Base-by-base conservation (phyloP, 441 rosid species). In the Brassica balearica region DNA sequence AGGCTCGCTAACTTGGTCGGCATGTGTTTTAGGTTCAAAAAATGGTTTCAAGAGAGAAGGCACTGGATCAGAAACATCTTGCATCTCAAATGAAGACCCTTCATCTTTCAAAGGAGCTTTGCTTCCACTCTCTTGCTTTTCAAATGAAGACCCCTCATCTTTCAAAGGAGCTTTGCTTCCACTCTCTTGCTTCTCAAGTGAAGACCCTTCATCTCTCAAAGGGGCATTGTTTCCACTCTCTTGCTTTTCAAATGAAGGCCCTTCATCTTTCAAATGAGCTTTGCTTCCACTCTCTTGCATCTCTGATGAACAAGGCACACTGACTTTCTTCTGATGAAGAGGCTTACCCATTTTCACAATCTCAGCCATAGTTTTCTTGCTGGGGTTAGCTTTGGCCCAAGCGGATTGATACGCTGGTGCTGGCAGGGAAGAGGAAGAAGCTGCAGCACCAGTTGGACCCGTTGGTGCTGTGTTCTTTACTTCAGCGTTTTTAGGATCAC, bases 291-390 rank as follows among this genome's bases (percentile, higher is more conserved):
- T 74, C 20, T 74, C 80, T 87, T 77, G 87, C 53, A 60, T 36
- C 73, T 90, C 81, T 43, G 64, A 78, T 34, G 77, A 80, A 70
- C 73, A 84, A 55, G 84, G 48, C 73, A 72, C 14, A 4, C 10
- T 8, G 11, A 48, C 15, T 48, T 73, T 78, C 70, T 66, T 72
- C 70, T 67, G 55, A 27, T 68, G 79, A 5, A 85, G 89, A 22
- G 95, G 97, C 86, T 84, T 86, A 61, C 98, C 95, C 98, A 91
- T 89, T 85, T 93, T 95, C 74, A 95, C 95, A 71, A 93, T 87
- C 71, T 96, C 99, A 77, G 97, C 97, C 95, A 95, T 88, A 8
- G 99, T 93, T 80, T 86, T 84, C 77, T 95, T 91, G 75, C 97
- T 97, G 1, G 92, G 91, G 56, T 76, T 84, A 36, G 77, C 60